A percentile compares a stretch with the other conserved stretches of the same genome.
phyloP scores from a whole-genome alignment of 2,329 filamentous ascomycete species.

The Sporothrix inflata region DNA sequence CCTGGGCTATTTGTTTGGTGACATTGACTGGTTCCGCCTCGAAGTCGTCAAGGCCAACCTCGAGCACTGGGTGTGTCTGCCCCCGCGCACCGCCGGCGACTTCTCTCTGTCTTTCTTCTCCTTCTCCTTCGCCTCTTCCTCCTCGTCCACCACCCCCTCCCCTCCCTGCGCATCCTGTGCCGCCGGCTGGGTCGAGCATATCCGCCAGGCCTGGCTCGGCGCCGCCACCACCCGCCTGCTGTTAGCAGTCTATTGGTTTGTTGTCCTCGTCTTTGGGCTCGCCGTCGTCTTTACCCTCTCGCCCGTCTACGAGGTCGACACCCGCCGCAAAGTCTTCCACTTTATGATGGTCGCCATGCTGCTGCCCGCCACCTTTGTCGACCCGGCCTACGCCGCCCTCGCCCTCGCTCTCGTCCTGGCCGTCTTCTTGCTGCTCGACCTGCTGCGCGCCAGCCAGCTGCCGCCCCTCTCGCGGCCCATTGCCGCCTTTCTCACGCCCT shows the following conservation, averaged over 20 bases:
- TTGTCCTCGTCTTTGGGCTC: conserved; percentile 71
- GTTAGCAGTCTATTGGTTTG: conserved; percentile 72
- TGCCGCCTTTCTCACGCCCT: conserved; percentile 84
- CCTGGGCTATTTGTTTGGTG: conserved; percentile 83
- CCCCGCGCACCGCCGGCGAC: conserved; percentile 42
- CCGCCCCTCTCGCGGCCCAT: conserved; percentile 86
- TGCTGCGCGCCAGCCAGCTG: conserved; percentile 87
- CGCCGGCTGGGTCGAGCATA: conserved; percentile 64
- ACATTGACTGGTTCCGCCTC: conserved; percentile 71
- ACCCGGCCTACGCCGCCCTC: conserved; percentile 80
- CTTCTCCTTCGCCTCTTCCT: not conserved
- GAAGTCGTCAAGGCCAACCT: conserved; percentile 70
- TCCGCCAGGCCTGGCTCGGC: conserved; percentile 69
- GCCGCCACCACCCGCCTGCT: conserved; percentile 80
- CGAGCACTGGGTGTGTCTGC: conserved; percentile 75
- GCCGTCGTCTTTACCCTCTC: conserved; percentile 74
- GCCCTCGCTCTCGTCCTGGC: conserved; percentile 79
- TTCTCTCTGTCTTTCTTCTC: too few relatives aligned
- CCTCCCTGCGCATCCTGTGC: conserved; percentile 45
- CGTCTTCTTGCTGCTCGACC: conserved; percentile 84
- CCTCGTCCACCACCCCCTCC: not conserved
- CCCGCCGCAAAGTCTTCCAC: conserved; percentile 94
- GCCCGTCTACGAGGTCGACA: conserved; percentile 86
- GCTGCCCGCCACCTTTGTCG: conserved; percentile 81
- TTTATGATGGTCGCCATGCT: conserved; percentile 99